Evolutionary conservation across 2,329 filamentous ascomycete species (phyloP).

Genomic region (Colletotrichum melonis): DNA sequence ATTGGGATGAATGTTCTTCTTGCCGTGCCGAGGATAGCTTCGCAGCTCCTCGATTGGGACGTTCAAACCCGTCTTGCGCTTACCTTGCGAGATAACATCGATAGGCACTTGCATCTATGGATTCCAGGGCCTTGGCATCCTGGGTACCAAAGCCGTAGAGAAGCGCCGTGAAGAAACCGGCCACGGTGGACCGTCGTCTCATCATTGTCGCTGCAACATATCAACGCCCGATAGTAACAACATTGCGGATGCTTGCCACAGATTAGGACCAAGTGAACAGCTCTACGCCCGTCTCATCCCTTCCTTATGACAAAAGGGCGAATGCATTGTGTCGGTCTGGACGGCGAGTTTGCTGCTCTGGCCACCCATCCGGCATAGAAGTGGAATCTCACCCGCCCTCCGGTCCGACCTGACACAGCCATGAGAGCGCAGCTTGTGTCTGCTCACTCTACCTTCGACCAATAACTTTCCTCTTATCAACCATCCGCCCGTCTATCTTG

Average conservation of each 20-base stretch:
- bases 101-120: background rate
- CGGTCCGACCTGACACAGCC: conserved; percentile 16
- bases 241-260: background rate
- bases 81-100: conserved; percentile 16
- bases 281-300: background rate
- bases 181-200: no score
- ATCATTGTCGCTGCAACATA: background rate
- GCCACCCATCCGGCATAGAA: conserved; percentile 15
- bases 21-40: background rate
- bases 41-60: conserved; percentile 24
- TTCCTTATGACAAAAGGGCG: background rate
- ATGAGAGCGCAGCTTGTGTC: background rate
- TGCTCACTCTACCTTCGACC: background rate
- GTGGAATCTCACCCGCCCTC: conserved; percentile 25
- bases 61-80: background rate
- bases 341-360: background rate
- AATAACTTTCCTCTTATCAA: background rate
- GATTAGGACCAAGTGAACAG: background rate
- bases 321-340: background rate
- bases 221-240: background rate
- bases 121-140: background rate
- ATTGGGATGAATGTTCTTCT: conserved; percentile 2
- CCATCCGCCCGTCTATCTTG: background rate
- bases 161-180: background rate
- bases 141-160: conserved; percentile 3